Percentiles rank a stretch among this genome's conserved stretches.
Evolutionary conservation across 208 protist genomes (phyloP).

Genomic region (Leishmania aethiopica): DNA sequence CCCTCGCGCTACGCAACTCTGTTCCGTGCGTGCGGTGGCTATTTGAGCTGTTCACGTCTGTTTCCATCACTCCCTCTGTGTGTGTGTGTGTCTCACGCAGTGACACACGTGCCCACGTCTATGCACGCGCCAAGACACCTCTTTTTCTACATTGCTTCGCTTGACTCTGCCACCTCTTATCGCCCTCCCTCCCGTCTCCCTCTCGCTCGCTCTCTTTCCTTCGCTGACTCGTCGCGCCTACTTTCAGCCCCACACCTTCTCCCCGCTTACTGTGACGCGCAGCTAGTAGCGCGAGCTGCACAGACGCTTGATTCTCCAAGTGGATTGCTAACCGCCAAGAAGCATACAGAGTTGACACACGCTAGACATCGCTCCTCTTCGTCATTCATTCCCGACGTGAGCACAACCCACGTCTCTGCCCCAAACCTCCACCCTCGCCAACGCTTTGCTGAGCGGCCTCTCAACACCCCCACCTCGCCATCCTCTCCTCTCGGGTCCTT

Average conservation of each 20-base stretch:
- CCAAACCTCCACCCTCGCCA: background rate
- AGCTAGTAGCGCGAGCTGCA: background rate
- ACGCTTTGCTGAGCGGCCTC: background rate
- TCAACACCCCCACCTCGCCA: background rate
- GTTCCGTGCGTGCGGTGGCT: background rate
- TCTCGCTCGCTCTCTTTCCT: background rate
- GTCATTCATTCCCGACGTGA: background rate
- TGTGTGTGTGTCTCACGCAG: background rate
- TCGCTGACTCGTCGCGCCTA: background rate
- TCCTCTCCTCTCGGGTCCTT: background rate
- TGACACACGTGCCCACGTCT: too few relatives aligned
- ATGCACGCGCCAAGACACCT: background rate
- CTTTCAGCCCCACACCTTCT: background rate
- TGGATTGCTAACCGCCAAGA: background rate
- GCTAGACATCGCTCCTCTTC: background rate
- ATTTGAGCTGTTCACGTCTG: background rate
- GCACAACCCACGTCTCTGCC: background rate
- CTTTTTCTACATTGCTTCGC: background rate
- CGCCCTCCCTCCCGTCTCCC: background rate
- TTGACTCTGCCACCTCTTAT: background rate
- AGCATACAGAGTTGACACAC: background rate
- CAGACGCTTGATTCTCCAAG: background rate
- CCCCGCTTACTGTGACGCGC: background rate
- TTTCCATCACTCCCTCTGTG: background rate
- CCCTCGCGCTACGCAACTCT: background rate